Percentiles rank a stretch among this genome's conserved stretches.
These are phyloP conservation scores for Hawksworthiomyces lignivorus DNA, from an alignment of 2,329 filamentous ascomycete species.

Conservation along the genomic window DNA sequence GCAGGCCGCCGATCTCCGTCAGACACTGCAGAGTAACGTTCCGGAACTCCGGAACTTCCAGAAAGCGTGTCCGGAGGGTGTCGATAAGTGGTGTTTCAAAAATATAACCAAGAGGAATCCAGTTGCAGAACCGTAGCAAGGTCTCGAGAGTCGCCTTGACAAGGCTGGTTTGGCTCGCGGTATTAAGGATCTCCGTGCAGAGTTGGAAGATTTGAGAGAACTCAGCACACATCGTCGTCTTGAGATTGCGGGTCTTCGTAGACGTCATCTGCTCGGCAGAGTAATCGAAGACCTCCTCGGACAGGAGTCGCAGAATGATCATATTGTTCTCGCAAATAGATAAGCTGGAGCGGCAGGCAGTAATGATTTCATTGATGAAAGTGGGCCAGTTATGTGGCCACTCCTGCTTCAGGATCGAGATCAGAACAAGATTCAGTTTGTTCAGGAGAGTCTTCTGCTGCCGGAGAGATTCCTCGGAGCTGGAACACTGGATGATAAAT, in stretches of 20 bases:
- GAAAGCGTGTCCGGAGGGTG: conserved; percentile 83
- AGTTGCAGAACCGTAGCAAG: conserved; percentile 92
- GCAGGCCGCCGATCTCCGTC: conserved; percentile 91
- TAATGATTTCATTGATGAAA: conserved; percentile 99
- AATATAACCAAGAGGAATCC: conserved; percentile 97
- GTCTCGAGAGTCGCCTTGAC: conserved; percentile 97
- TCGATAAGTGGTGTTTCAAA: conserved; percentile 97
- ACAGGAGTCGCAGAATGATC: conserved; percentile 90
- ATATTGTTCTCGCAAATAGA: conserved; percentile 99
- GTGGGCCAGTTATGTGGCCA: conserved; percentile 99
- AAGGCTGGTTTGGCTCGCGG: conserved; percentile 74
- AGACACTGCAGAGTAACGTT: conserved; percentile 95
- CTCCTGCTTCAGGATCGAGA: conserved; percentile 97
- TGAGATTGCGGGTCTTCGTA: conserved; percentile 88
- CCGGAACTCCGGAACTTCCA: conserved; percentile 89
- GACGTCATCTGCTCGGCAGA: conserved; percentile 99
- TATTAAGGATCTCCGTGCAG: conserved; percentile 89
- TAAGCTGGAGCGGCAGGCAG: conserved; percentile 87
- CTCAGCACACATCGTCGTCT: conserved; percentile 97
- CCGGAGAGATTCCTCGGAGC: conserved; percentile 79
- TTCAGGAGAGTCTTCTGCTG: conserved; percentile 84
- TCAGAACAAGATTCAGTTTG: conserved; percentile 95
- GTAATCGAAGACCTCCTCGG: conserved; percentile 98
- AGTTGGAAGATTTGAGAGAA: conserved; percentile 98
- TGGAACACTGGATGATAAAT: conserved; percentile 92